phyloP scores from a whole-genome alignment of 805 yeast species.

The Priceomyces melissophilus region DNA sequence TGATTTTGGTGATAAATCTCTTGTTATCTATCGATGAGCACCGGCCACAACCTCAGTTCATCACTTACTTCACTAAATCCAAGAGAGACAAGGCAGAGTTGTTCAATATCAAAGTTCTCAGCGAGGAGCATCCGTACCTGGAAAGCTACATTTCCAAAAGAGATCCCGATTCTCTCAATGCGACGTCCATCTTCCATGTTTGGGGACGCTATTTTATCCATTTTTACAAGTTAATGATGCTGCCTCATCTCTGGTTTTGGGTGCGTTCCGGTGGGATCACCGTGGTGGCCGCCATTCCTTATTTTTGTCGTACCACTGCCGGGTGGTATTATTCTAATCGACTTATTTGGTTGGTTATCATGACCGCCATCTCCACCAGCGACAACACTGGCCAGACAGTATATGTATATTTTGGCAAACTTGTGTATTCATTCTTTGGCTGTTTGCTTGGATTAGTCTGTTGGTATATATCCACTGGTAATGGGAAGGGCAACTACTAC shows the following conservation, averaged over 20 bases:
- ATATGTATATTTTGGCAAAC: slow-evolving; percentile 20
- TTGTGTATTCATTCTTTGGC: slow-evolving; percentile 26
- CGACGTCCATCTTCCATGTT: slow-evolving; percentile 18
- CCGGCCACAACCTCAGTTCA: slow-evolving; percentile 17
- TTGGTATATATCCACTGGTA: slow-evolving; percentile 33
- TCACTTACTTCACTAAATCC: slow-evolving; percentile 14
- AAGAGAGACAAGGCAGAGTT: slow-evolving; percentile 6
- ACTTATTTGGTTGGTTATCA: slow-evolving; percentile 29
- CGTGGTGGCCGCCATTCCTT: slow-evolving; percentile 22
- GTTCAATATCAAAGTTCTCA: background rate
- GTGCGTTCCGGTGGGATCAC: slow-evolving; percentile 20
- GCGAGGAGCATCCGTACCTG: slow-evolving; percentile 6
- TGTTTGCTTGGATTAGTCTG: slow-evolving; percentile 18
- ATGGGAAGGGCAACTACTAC: slow-evolving; percentile 29
- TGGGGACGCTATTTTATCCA: slow-evolving; percentile 16
- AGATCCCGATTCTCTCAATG: slow-evolving; percentile 28
- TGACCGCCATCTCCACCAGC: slow-evolving; percentile 27
- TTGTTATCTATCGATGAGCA: slow-evolving; percentile 18
- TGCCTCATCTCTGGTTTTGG: slow-evolving; percentile 27
- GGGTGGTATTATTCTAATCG: slow-evolving; percentile 23
- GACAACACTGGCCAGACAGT: slow-evolving; percentile 30
- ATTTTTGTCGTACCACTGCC: slow-evolving; percentile 22
- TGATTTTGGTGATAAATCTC: slow-evolving; percentile 15
- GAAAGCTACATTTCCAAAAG: slow-evolving; percentile 13
- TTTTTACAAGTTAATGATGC: slow-evolving; percentile 14